Conservation (phyloP, 768 basidiomycete species). For the Crepidotus variabilis region DNA sequence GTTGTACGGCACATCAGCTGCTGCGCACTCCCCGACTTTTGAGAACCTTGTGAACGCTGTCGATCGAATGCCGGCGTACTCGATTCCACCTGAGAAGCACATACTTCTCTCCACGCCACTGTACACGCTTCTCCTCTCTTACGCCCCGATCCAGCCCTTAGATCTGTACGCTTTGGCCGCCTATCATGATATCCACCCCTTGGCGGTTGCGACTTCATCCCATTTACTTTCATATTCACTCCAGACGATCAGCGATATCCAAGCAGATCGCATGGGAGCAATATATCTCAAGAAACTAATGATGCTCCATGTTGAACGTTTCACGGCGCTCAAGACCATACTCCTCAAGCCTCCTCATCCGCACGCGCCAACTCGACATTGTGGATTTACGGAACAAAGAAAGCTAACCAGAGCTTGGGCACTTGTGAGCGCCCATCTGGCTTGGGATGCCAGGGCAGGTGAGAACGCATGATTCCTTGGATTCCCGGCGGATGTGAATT, state of each 20-base stretch:
- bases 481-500: background rate
- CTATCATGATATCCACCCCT: conserved; percentile 26
- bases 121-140: conserved; percentile 27
- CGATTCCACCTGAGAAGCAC: conserved; percentile 17
- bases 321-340: conserved; percentile 28
- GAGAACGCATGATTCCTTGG: background rate
- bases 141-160: conserved; percentile 31
- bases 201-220: conserved; percentile 36
- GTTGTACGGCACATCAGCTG: conserved; percentile 46
- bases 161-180: conserved; percentile 39
- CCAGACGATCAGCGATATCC: conserved; percentile 30
- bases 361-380: conserved; percentile 20
- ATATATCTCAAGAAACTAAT: conserved; percentile 38
- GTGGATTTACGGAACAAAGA: conserved; percentile 21
- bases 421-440: conserved; percentile 22
- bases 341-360: conserved; percentile 18
- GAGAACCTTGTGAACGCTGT: conserved; percentile 44
- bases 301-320: conserved; percentile 32
- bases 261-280: conserved; percentile 35
- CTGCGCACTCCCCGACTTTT: conserved; percentile 48
- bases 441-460: conserved; percentile 26
- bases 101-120: conserved; percentile 25
- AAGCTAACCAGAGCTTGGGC: conserved; percentile 26
- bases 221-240: conserved; percentile 36
- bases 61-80: conserved; percentile 26